Conservation (phyloP, 805 yeast genomes). For the Pichia pseudocactophila region DNA sequence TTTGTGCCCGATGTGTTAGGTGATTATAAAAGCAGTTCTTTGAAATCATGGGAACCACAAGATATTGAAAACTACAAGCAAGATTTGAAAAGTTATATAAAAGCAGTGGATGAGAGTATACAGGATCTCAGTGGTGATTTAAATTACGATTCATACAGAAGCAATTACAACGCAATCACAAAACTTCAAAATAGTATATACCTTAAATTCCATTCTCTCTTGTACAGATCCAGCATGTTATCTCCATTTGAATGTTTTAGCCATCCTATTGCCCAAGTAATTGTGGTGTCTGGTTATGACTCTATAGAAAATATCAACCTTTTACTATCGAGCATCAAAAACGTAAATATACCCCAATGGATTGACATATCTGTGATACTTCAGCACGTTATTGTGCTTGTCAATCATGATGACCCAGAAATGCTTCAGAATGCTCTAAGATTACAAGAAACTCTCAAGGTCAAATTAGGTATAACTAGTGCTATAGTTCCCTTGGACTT, state of each 20-base stretch:
- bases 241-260: conserved; percentile 79
- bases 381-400: conserved; percentile 42
- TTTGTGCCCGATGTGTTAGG: conserved; percentile 9
- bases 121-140: background rate
- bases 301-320: conserved; percentile 48
- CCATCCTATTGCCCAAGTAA: conserved; percentile 74
- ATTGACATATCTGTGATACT: conserved; percentile 56
- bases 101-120: background rate
- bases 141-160: background rate
- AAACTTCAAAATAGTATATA: conserved; percentile 40
- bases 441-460: conserved; percentile 26
- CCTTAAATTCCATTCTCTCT: conserved; percentile 45
- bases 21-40: background rate
- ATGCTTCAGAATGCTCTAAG: conserved; percentile 33
- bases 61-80: background rate
- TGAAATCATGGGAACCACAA: conserved; percentile 1
- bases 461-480: conserved; percentile 9
- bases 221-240: conserved; percentile 49
- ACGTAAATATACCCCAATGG: conserved; percentile 45
- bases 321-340: conserved; percentile 45
- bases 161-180: background rate
- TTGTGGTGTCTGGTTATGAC: conserved; percentile 53
- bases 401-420: conserved; percentile 36
- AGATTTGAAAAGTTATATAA: conserved; percentile 3
- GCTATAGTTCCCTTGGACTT: conserved; percentile 7